These are phyloP conservation scores for Camellia granthamiana DNA, from an alignment of 148 eudicot genomes.

Conservation along the genomic window DNA sequence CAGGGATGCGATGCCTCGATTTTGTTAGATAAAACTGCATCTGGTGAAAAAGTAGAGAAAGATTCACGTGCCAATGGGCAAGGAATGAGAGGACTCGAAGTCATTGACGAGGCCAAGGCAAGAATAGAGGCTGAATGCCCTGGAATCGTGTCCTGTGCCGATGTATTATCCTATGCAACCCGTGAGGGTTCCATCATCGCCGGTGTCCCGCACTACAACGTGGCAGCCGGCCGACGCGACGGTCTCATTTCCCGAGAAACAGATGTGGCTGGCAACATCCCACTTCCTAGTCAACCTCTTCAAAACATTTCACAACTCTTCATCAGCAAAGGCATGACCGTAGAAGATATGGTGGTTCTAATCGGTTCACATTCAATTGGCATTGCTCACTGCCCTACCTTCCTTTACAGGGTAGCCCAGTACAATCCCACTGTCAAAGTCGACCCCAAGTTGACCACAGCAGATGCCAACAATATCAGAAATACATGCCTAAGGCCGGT, in stretches of 20 bases:
- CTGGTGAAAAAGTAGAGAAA: conserved; percentile 27
- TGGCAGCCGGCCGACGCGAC: conserved; percentile 32
- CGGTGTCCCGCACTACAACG: conserved; percentile 14
- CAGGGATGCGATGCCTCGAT: conserved; percentile 59
- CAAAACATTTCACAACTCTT: conserved; percentile 11
- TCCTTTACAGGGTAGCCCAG: conserved; percentile 6
- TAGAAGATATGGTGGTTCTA: conserved; percentile 30
- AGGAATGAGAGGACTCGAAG: conserved; percentile 30
- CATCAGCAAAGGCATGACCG: conserved; percentile 25
- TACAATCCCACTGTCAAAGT: background rate
- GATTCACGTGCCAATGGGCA: conserved; percentile 18
- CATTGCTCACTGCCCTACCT: conserved; percentile 21
- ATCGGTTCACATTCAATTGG: conserved; percentile 45
- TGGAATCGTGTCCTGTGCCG: conserved; percentile 41
- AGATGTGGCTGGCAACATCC: conserved; percentile 20
- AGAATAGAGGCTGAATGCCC: conserved; percentile 37
- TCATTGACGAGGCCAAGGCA: conserved; percentile 35
- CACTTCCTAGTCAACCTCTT: background rate
- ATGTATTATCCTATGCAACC: conserved; percentile 30
- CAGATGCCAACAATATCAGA: background rate
- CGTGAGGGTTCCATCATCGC: conserved; percentile 23
- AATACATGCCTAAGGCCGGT: background rate
- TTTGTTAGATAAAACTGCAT: conserved; percentile 28
- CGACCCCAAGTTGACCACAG: conserved; percentile 16
- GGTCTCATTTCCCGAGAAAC: conserved; percentile 20